A percentile compares a stretch with the other conserved stretches of the same genome.
These are phyloP conservation scores for Picea sitchensis DNA, from an alignment of 75 land plant genomes.

Conservation along the genomic window DNA sequence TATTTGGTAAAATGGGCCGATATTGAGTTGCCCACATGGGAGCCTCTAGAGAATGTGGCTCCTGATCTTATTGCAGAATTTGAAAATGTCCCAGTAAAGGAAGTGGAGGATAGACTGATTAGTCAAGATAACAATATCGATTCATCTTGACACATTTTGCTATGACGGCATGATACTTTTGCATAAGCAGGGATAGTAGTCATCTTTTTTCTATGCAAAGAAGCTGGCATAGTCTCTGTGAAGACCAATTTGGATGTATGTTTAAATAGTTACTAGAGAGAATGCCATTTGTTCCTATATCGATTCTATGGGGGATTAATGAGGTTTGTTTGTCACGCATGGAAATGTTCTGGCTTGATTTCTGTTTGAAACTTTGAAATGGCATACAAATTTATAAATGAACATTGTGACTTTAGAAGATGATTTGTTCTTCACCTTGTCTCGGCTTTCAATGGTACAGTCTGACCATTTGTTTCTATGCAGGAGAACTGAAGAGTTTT, in stretches of 20 bases:
- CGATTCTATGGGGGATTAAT: background rate
- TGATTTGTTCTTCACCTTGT: background rate
- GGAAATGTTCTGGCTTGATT: background rate
- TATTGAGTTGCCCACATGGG: constrained; percentile 79
- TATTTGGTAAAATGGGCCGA: constrained; percentile 90
- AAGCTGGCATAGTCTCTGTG: background rate
- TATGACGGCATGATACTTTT: background rate
- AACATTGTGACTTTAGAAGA: background rate
- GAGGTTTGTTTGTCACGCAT: background rate
- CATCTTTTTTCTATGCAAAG: background rate
- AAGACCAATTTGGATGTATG: constrained; percentile 2
- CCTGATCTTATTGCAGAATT: constrained; percentile 71
- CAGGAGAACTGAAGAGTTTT: background rate
- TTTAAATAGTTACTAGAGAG: background rate
- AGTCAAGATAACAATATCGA: background rate
- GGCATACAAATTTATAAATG: background rate
- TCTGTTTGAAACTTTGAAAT: background rate
- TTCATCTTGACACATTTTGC: background rate
- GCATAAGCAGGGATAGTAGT: background rate
- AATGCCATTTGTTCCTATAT: background rate
- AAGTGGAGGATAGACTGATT: constrained; percentile 13
- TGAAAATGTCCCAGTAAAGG: constrained; percentile 23
- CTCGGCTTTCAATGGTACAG: background rate
- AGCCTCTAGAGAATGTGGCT: constrained; percentile 86
- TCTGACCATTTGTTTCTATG: background rate